These are phyloP conservation scores for Fermentozyma sake DNA, from an alignment of 1,139 yeast genomes.

Conservation along the genomic window DNA sequence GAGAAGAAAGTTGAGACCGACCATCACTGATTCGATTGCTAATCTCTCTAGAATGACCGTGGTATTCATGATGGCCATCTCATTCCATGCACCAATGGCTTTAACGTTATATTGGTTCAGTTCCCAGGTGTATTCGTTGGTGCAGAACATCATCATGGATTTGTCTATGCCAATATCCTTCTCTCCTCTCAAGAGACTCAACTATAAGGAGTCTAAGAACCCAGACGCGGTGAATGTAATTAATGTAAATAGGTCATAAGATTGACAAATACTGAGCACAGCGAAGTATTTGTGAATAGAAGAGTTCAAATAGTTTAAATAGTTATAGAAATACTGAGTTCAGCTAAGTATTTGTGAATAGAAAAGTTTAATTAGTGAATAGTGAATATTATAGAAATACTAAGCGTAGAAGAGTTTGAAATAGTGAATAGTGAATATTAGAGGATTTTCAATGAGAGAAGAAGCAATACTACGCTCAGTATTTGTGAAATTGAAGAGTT, in stretches of 20 bases:
- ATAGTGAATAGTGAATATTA: too few species aligned
- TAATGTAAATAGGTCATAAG: slow-evolving; percentile 1
- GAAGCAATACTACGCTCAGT: too few species aligned
- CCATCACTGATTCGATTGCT: slow-evolving; percentile 55
- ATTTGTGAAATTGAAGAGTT: too few species aligned
- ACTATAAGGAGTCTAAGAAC: slow-evolving; percentile 8
- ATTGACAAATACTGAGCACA: too few species aligned
- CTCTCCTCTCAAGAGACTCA: slow-evolving; percentile 38
- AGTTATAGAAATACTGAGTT: too few species aligned
- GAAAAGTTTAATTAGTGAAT: too few species aligned
- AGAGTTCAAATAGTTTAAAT: too few species aligned
- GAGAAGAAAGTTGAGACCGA: slow-evolving; percentile 46
- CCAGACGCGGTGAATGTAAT: slow-evolving; percentile 1
- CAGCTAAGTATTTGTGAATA: too few species aligned
- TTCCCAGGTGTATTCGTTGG: slow-evolving; percentile 69
- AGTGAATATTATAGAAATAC: too few species aligned
- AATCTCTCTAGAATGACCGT: slow-evolving; percentile 72
- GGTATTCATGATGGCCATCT: slow-evolving; percentile 75
- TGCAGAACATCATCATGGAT: slow-evolving; percentile 75
- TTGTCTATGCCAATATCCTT: slow-evolving; percentile 55
- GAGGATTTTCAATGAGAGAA: too few species aligned
- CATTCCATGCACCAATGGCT: slow-evolving; percentile 84
- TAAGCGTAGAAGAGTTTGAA: too few species aligned
- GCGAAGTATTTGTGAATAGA: too few species aligned
- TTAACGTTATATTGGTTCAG: slow-evolving; percentile 82